phyloP scores from a whole-genome alignment of 2,329 filamentous ascomycete genomes.

The Colletotrichum godetiae region DNA sequence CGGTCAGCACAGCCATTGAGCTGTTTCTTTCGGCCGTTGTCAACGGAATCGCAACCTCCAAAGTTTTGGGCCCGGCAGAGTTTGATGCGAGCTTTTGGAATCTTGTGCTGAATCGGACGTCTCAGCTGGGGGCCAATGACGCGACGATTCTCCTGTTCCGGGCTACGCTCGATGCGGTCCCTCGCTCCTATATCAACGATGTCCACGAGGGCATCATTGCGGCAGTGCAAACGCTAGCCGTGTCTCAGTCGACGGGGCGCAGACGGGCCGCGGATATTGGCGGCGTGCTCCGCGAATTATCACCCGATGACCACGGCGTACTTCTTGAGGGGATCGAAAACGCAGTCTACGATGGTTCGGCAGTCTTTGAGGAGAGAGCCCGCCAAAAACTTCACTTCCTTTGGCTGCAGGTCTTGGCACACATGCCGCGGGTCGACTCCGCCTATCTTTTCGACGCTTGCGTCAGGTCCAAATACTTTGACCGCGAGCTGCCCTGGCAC shows the following conservation, averaged over 20 bases:
- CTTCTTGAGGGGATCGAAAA: constrained; percentile 18
- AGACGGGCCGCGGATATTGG: constrained; percentile 31
- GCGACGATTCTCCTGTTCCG: constrained; percentile 9
- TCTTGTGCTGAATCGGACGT: constrained; percentile 10
- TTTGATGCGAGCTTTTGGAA: constrained; percentile 20
- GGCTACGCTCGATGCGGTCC: constrained; percentile 16
- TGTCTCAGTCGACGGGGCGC: neutral
- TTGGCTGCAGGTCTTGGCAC: constrained; percentile 37
- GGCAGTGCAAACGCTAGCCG: constrained; percentile 26
- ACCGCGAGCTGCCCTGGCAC: neutral
- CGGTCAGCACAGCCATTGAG: constrained; percentile 1
- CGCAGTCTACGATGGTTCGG: constrained; percentile 12
- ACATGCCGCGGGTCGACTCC: constrained; percentile 33
- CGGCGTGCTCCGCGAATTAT: constrained; percentile 16
- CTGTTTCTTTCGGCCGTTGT: constrained; percentile 34
- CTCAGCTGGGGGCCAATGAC: constrained; percentile 7
- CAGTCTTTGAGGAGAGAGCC: neutral
- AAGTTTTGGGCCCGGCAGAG: constrained; percentile 13
- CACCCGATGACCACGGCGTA: neutral
- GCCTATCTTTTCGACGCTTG: constrained; percentile 35
- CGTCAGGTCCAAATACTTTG: constrained; percentile 30
- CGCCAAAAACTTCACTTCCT: constrained; percentile 23
- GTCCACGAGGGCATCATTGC: constrained; percentile 26
- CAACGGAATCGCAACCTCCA: constrained; percentile 28
- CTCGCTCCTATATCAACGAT: constrained; percentile 4